Evolutionary conservation across 2,329 filamentous ascomycete genomes (phyloP), one percentile per base, ranked within the genome.

Genomic region (Grosmannia penicillata): DNA sequence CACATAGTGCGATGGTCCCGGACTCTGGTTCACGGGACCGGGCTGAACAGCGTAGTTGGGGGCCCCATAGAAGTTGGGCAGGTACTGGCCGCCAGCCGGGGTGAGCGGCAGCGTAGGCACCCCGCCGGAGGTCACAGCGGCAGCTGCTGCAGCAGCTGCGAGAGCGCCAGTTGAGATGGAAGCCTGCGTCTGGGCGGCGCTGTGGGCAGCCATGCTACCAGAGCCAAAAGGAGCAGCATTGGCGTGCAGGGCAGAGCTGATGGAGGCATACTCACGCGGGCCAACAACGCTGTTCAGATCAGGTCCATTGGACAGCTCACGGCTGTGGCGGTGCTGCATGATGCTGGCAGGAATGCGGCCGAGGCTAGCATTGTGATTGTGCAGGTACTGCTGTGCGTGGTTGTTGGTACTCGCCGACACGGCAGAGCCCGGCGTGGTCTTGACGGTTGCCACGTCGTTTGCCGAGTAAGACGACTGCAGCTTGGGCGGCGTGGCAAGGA

Each of bases 391-490:
- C 56, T 74, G 69, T 3, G 71, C 71, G 49, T 75, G 71, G 43
- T 69, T 71, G 54, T 73, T 73, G 42, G 66, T 61, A 44, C 64
- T 70, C 51, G 54, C 54, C 25, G 56, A 56, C 38, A 60, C 52
- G 39, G 57, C 52, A 34, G 68, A 61, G 34, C 61, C 66, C 39
- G 71, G 69, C 38, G 71, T 65, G 47, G 68, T 79, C 70, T 91
- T 93, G 52, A 86, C 66, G 8, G 86, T 93, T 5, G 86, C 82
- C 17, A 95, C 69, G 52, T 96, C 87, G 56, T 82, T 91, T 38
- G 84, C 77, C 9, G 91, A 95, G 62, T 83, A 95, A 0, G 89
- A 95, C 32, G 82, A 78, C 58, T 87, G 82, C 41, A 94, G 59
- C 63, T 83, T 85, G 23, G 79, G 75, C 26, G 81, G 73, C 38